Evolutionary conservation across 2,329 filamentous ascomycete species (phyloP).

Genomic region (Zymoseptoria crescenta): DNA sequence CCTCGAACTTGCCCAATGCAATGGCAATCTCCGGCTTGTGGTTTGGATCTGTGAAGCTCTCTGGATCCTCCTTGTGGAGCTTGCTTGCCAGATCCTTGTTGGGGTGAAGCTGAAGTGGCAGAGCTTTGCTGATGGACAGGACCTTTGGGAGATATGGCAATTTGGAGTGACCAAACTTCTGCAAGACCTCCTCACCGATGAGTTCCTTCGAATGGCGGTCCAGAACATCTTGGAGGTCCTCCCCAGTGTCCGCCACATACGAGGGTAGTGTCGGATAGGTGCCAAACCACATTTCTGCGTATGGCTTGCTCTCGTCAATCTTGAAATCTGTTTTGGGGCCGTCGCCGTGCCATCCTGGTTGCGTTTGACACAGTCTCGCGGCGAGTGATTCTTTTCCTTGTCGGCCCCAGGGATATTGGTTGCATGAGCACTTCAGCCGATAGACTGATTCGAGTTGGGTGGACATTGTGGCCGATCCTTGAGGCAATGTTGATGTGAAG

Average conservation of each 20-base stretch:
- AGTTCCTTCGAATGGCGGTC: conserved; percentile 54
- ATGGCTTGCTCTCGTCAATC: conserved; percentile 56
- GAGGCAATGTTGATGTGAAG: neutral
- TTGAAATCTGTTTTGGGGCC: conserved; percentile 45
- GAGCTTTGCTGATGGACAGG: conserved; percentile 65
- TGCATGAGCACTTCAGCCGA: conserved; percentile 48
- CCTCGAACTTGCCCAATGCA: conserved; percentile 63
- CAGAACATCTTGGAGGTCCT: conserved; percentile 58
- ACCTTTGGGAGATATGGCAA: conserved; percentile 70
- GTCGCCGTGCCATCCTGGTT: conserved; percentile 43
- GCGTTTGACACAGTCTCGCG: conserved; percentile 57
- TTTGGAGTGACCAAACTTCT: conserved; percentile 54
- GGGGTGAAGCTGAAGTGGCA: conserved; percentile 68
- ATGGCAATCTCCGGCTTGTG: conserved; percentile 77
- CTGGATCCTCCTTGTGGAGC: conserved; percentile 56
- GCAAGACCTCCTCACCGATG: conserved; percentile 53
- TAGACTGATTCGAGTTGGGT: conserved; percentile 40
- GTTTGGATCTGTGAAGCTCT: conserved; percentile 62
- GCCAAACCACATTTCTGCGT: conserved; percentile 67
- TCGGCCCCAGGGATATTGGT: conserved; percentile 65
- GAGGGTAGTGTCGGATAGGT: conserved; percentile 66
- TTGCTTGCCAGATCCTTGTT: conserved; percentile 58
- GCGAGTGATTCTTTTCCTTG: conserved; percentile 58
- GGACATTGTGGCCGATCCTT: conserved; percentile 32
- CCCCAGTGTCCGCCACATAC: conserved; percentile 53